A percentile compares a stretch with the other conserved stretches of the same genome.
Conservation (phyloP, 129 eudicot species). For the Kitagawia praeruptora region DNA sequence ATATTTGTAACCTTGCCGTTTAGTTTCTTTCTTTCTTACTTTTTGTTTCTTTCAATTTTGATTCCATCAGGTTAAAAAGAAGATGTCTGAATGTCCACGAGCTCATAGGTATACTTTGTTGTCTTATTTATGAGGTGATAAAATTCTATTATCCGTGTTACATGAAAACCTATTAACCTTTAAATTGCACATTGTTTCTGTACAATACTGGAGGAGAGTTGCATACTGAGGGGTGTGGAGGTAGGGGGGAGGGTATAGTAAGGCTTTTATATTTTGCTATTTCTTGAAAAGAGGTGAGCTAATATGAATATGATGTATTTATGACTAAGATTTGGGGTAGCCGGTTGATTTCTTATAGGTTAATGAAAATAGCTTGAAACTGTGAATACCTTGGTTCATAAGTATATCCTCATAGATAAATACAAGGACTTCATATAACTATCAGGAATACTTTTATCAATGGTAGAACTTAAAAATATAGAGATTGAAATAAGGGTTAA, state of each 20-base stretch:
- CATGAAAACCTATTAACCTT: neutral
- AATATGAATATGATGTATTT: neutral
- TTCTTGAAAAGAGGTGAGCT: neutral
- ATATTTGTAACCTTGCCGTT: neutral
- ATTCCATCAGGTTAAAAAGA: constrained; percentile 56
- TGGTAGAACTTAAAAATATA: neutral
- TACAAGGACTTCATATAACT: neutral
- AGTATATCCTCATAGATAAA: neutral
- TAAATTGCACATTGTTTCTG: neutral
- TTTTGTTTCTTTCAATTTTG: constrained; percentile 3
- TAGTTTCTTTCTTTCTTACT: neutral
- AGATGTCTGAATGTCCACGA: constrained; percentile 81
- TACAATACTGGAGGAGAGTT: neutral
- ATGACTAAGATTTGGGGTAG: neutral
- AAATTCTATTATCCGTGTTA: neutral
- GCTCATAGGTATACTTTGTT: constrained; percentile 46
- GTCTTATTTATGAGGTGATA: neutral
- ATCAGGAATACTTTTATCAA: neutral
- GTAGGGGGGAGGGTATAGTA: neutral
- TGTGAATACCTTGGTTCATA: neutral
- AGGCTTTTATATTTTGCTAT: neutral
- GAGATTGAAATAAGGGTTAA: neutral
- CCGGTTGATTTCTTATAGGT: neutral
- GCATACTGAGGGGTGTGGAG: neutral
- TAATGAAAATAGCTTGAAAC: neutral